Conservation (phyloP, 306 rosid genomes). For the Argentina anserina region DNA sequence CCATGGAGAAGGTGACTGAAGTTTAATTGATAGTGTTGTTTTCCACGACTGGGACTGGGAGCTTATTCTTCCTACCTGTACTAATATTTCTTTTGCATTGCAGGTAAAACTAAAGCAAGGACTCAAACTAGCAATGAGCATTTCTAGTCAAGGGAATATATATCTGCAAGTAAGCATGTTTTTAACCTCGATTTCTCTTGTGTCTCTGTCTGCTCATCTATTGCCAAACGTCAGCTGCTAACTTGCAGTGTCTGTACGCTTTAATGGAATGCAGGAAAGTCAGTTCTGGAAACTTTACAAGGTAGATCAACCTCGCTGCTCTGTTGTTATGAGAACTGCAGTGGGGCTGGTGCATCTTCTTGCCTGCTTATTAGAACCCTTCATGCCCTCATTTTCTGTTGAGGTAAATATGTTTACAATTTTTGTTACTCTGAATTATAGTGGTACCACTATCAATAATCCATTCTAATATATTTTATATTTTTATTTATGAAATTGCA, state of each 20-base stretch:
- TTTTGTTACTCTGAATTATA: neutral
- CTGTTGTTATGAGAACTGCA: slow-evolving; percentile 81
- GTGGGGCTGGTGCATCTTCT: slow-evolving; percentile 82
- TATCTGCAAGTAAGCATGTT: slow-evolving; percentile 71
- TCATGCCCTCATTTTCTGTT: slow-evolving; percentile 76
- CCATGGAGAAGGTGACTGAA: slow-evolving; percentile 88
- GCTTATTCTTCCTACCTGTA: neutral
- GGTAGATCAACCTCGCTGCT: slow-evolving; percentile 63
- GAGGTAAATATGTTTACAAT: slow-evolving; percentile 45
- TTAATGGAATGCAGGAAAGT: slow-evolving; percentile 46
- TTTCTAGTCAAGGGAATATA: slow-evolving; percentile 82
- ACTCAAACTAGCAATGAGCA: slow-evolving; percentile 76
- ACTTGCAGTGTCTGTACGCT: neutral
- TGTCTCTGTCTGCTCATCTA: neutral
- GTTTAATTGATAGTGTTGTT: neutral
- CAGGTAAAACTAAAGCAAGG: slow-evolving; percentile 97
- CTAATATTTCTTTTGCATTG: slow-evolving; percentile 9
- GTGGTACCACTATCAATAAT: neutral
- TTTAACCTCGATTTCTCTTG: neutral
- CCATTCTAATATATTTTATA: neutral
- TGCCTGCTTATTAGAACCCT: slow-evolving; percentile 85
- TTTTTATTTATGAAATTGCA: slow-evolving; percentile 7
- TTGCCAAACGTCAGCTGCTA: neutral
- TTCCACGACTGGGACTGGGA: neutral
- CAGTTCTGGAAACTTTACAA: slow-evolving; percentile 91